These are phyloP conservation scores for Plasmodium vivax DNA, from an alignment of 169 alveolate species.

Conservation along the genomic window DNA sequence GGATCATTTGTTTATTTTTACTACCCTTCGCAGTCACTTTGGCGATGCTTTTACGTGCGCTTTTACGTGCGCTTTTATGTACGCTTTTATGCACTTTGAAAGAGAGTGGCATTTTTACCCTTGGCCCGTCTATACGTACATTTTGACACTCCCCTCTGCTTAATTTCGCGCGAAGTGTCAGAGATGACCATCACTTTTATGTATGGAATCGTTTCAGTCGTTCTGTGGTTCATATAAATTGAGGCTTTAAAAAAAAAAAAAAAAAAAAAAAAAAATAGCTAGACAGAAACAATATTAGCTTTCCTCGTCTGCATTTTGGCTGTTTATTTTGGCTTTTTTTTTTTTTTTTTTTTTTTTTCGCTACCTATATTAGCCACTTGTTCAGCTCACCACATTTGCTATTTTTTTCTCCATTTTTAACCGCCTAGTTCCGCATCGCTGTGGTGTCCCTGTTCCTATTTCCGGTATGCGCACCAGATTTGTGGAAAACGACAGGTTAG, in stretches of 20 bases:
- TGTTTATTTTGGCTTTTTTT: background rate
- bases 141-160: background rate
- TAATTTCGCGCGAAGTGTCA: background rate
- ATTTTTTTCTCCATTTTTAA: background rate
- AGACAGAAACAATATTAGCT: background rate
- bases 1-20: background rate
- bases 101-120: background rate
- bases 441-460: background rate
- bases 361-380: background rate
- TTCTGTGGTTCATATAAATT: background rate
- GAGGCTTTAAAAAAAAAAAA: background rate
- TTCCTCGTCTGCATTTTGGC: background rate
- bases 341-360: background rate
- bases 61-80: background rate
- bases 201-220: background rate
- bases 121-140: background rate
- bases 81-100: background rate
- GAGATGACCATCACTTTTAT: background rate
- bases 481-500: background rate
- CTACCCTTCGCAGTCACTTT: background rate
- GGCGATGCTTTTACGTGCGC: background rate
- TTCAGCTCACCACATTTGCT: background rate
- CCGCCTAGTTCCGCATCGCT: background rate
- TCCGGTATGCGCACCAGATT: background rate
- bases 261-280: background rate